Evolutionary conservation across 1,139 yeast genomes (phyloP), one percentile per base, ranked within the genome.

Genomic region (Sugiyamaella novakii): DNA sequence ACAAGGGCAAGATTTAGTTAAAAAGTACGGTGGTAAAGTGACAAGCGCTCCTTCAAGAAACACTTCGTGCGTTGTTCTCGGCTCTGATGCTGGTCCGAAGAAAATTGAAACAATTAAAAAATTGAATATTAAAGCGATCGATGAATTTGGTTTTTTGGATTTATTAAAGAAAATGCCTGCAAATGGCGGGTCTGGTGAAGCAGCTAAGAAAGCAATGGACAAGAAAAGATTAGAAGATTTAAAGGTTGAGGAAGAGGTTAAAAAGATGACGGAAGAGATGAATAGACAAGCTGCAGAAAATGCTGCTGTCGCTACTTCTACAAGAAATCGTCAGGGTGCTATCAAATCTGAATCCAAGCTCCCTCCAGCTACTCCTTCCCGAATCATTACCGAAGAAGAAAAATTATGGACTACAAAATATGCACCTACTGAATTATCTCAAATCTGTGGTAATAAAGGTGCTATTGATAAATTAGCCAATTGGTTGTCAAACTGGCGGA

Each of bases 51-150:
- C 92, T 25, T 86, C 94, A 47, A 82, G 88, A 17, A 87, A 84
- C 61, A 94, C 98, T 0, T 80, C 88, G 30, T 75, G 89, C 41
- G 96, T 92, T 4, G 97, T 92, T 1, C 75, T 94, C 25, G 99
- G 99, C 5, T 88, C 80, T 45, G 97, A 92, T 58, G 98, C 98
- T 1, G 99, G 99, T 0, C 98, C 98, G 1, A 82, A 89, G n/a
- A 92, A 92, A 67, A 81, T 92, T 43, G 80, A 81, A 58, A 87
- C 84, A 62, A 92, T 94, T 59, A 83, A 80, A 59, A 78, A 80
- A 48, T 71, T 83, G 56, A 78, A 79, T 8, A 79, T 87, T 47
- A 91, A 91, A 66, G 87, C 95, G 22, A 85, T 92, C 52, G 83
- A 82, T 60, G 96, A 92, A 65, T 86, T 79, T 5, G 98, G 98